Base-by-base conservation (phyloP, 164 flowering plant species). In the Umbilicus rupestris region DNA sequence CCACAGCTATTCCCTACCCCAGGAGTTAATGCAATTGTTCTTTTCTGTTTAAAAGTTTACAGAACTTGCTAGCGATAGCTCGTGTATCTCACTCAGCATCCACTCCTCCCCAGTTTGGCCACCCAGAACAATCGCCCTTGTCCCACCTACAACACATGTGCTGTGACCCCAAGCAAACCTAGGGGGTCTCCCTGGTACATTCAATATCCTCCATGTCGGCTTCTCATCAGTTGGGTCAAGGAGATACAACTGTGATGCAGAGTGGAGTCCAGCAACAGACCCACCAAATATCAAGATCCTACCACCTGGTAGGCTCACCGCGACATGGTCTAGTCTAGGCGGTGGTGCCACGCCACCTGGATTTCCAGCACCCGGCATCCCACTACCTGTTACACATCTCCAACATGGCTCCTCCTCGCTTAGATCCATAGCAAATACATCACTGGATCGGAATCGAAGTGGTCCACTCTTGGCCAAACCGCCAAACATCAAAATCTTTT, bases 51-150 rank as follows among this genome's bases (percentile, higher is more conserved):
- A 52, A 24, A 52, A 22, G 14, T 72, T 68, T 26, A 76, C 70
- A 35, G 78, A 75, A 74, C 84, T 84, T 9, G 84, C 87, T 72
- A 92, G 78, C 1, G 92, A 87, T 58, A 92, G 75, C 76, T 92
- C 95, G 67, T 92, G 95, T 65, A 89, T 72, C 72, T 89, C 96
- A 65, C 85, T 81, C 28, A 92, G 82, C 92, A 87, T 87, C 96
- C 98, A 89, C 71, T 92, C 98, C 71, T 92, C 95, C 58, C 96
- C 95, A 15, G 95, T 89, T 69, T 92, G 95, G 35, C 98, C 95
- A 19, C 95, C 96, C 60, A 92, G 88, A 72, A 92, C 96, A 30
- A 92, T 81, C 20, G 95, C 90, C 69, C 95, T 81, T 22, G 96
- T 92, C 41, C 98, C 96, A 10, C 98, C 95, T 60, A 92, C 96